A percentile compares a stretch with the other conserved stretches of the same genome.
phyloP scores from a whole-genome alignment of 2,329 filamentous ascomycete species.

The Volutella citrinella region DNA sequence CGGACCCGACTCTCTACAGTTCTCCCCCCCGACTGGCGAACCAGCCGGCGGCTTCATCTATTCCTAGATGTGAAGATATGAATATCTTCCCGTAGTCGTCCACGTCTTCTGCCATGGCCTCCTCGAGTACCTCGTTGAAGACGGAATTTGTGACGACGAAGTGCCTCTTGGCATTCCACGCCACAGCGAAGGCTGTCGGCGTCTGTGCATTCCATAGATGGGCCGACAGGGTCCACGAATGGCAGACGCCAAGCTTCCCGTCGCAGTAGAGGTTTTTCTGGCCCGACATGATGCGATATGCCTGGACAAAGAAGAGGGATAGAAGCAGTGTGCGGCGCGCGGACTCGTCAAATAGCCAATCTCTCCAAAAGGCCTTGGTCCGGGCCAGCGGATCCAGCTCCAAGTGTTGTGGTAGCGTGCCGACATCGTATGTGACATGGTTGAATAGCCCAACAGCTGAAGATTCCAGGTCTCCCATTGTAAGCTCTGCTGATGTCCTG shows the following conservation, averaged over 20 bases:
- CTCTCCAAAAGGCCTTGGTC: slow-evolving; percentile 44
- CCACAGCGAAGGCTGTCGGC: slow-evolving; percentile 35
- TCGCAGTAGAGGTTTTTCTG: slow-evolving; percentile 24
- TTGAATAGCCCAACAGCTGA: slow-evolving; percentile 30
- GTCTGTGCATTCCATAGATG: slow-evolving; percentile 36
- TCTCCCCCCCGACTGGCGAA: slow-evolving; percentile 29
- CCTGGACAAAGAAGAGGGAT: slow-evolving; percentile 42
- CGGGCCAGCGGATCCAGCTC: slow-evolving; percentile 36
- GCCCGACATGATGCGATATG: slow-evolving; percentile 33
- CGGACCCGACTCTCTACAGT: slow-evolving; percentile 23
- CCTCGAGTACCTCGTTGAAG: slow-evolving; percentile 25
- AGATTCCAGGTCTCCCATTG: slow-evolving; percentile 30
- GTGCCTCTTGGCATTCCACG: slow-evolving; percentile 35
- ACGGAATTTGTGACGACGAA: slow-evolving; percentile 31
- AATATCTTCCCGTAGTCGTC: slow-evolving; percentile 41
- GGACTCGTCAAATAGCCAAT: slow-evolving; percentile 53
- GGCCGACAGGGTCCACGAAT: slow-evolving; percentile 38
- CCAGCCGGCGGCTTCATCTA: slow-evolving; percentile 33
- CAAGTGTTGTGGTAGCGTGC: slow-evolving; percentile 16
- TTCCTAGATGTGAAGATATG: slow-evolving; percentile 28
- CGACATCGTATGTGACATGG: slow-evolving; percentile 30
- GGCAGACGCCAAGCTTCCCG: slow-evolving; percentile 27
- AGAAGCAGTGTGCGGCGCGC: slow-evolving; percentile 49
- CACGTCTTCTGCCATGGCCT: slow-evolving; percentile 40
- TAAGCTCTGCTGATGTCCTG: slow-evolving; percentile 35